A percentile compares a stretch with the other conserved stretches of the same genome.
These are phyloP conservation scores for Pyrenopolyporus hunteri DNA, from an alignment of 495 filamentous ascomycete genomes.

Conservation along the genomic window DNA sequence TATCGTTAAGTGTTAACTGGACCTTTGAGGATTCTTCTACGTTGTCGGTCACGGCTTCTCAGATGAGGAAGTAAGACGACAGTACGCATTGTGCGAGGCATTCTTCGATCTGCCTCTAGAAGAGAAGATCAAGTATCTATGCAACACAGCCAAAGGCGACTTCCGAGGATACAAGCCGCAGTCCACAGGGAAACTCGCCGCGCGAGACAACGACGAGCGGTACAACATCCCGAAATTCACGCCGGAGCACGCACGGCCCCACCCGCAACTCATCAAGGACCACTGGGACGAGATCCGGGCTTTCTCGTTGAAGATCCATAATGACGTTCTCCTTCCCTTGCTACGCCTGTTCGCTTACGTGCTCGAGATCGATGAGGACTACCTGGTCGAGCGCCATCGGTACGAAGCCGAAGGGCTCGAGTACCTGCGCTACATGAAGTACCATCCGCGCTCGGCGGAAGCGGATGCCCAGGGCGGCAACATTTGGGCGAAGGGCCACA, in stretches of 20 bases:
- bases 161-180: slow-evolving; percentile 53
- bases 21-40: slow-evolving; percentile 57
- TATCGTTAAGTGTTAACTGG: background rate
- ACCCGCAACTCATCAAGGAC: slow-evolving; percentile 50
- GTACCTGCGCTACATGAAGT: slow-evolving; percentile 64
- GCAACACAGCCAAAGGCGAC: slow-evolving; percentile 53
- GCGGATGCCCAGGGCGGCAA: slow-evolving; percentile 51
- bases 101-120: slow-evolving; percentile 62
- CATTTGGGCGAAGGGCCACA: slow-evolving; percentile 57
- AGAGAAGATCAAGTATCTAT: slow-evolving; percentile 59
- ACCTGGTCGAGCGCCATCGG: slow-evolving; percentile 55
- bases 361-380: slow-evolving; percentile 60
- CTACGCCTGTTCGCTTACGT: slow-evolving; percentile 56
- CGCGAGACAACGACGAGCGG: slow-evolving; percentile 59
- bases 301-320: slow-evolving; percentile 56
- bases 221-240: slow-evolving; percentile 64
- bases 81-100: slow-evolving; percentile 61
- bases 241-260: slow-evolving; percentile 48
- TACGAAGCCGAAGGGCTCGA: slow-evolving; percentile 55
- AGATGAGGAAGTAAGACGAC: slow-evolving; percentile 61
- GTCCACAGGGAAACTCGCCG: slow-evolving; percentile 42
- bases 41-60: slow-evolving; percentile 61
- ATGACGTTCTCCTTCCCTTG: slow-evolving; percentile 53
- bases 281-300: slow-evolving; percentile 53
- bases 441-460: slow-evolving; percentile 51